Percentiles rank a stretch among this genome's conserved stretches.
These are phyloP conservation scores for Heterobasidion parviporum DNA, from an alignment of 1,284 basidiomycete species.

Conservation along the genomic window DNA sequence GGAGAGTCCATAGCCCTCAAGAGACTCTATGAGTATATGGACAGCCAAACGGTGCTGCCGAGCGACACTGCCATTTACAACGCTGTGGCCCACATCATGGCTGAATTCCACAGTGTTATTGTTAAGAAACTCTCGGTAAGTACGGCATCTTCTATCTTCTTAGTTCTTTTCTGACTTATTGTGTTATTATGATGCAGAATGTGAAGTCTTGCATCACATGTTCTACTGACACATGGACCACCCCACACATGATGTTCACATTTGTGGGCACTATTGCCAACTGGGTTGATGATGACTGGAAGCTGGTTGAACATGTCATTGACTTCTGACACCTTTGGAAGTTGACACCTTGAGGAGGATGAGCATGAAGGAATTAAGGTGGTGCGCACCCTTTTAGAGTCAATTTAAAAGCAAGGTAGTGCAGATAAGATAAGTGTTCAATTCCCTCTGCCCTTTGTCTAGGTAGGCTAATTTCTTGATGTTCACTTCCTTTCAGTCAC, in stretches of 20 bases:
- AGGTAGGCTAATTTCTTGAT: not conserved
- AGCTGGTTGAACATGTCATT: slow-evolving; percentile 10
- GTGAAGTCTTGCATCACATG: slow-evolving; percentile 15
- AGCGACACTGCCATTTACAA: slow-evolving; percentile 22
- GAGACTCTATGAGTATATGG: slow-evolving; percentile 19
- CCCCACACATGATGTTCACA: slow-evolving; percentile 13
- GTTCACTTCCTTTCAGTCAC: not conserved
- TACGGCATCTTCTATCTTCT: not conserved
- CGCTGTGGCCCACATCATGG: slow-evolving; percentile 16
- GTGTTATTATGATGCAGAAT: not conserved
- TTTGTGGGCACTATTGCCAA: slow-evolving; percentile 12
- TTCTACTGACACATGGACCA: slow-evolving; percentile 14
- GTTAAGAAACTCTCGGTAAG: slow-evolving; percentile 19
- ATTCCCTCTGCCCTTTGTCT: not conserved
- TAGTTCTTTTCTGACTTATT: not conserved
- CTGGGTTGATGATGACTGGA: slow-evolving; percentile 15
- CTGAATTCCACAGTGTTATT: slow-evolving; percentile 18
- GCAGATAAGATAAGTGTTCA: slow-evolving; percentile 7
- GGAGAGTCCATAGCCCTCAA: slow-evolving; percentile 17
- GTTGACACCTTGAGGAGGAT: too few relatives aligned
- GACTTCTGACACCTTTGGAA: slow-evolving; percentile 13
- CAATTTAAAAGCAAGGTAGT: slow-evolving; percentile 5
- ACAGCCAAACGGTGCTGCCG: slow-evolving; percentile 16
- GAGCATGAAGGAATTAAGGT: slow-evolving; percentile 12
- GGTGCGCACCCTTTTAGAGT: slow-evolving; percentile 10